Evolutionary conservation across 208 protist species (phyloP).

Genomic region (Trypanosoma platydactyli): DNA sequence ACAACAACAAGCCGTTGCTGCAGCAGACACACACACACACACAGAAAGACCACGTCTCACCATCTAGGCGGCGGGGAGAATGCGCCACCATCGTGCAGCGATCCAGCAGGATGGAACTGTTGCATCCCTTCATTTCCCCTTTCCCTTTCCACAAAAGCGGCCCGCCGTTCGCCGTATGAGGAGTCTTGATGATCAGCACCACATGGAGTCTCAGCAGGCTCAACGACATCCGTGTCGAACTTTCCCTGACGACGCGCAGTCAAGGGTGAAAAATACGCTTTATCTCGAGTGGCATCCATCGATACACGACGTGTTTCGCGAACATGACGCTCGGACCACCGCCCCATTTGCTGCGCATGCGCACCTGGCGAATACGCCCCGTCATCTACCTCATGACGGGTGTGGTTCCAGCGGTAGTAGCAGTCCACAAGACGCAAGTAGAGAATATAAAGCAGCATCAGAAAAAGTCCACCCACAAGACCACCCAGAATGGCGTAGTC

Average conservation of each 20-base stretch:
- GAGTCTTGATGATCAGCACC: background rate
- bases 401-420: constrained; percentile 5
- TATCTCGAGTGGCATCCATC: background rate
- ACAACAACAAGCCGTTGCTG: background rate
- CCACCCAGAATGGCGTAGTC: constrained; percentile 40
- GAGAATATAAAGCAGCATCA: constrained; percentile 26
- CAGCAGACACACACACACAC: background rate
- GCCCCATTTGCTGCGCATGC: background rate
- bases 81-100: background rate
- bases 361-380: background rate
- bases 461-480: constrained; percentile 25
- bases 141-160: background rate
- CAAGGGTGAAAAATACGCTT: background rate
- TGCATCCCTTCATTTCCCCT: background rate
- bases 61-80: constrained; percentile 1
- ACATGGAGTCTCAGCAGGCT: background rate
- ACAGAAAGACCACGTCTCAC: background rate
- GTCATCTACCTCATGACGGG: background rate
- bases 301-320: background rate
- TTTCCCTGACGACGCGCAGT: constrained; percentile 1
- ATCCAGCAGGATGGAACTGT: background rate
- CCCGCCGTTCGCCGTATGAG: background rate
- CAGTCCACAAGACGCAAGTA: constrained; percentile 15
- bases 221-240: background rate
- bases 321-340: background rate